Evolutionary conservation across 257 asterid genomes (phyloP).

Genomic region (Vinca minor): DNA sequence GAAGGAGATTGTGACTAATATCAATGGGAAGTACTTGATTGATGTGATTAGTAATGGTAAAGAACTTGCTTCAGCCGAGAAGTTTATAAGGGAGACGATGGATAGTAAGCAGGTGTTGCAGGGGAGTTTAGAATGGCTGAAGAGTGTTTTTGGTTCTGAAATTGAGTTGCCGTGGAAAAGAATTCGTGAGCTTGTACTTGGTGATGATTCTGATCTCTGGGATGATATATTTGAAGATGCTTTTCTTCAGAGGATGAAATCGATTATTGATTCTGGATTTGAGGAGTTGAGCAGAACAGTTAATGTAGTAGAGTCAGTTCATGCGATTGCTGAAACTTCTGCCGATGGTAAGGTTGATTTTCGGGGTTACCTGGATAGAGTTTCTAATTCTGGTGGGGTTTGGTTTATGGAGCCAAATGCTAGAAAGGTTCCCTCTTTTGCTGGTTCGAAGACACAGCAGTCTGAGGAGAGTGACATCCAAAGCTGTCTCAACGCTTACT

Average conservation of each 20-base stretch:
- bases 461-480: constrained; percentile 64
- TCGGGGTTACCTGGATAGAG: constrained; percentile 47
- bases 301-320: constrained; percentile 61
- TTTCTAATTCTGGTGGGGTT: constrained; percentile 63
- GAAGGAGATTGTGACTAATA: constrained; percentile 69
- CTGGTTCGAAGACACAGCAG: constrained; percentile 48
- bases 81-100: constrained; percentile 84
- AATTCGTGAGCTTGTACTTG: constrained; percentile 86
- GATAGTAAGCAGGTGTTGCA: constrained; percentile 81
- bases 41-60: constrained; percentile 75
- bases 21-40: constrained; percentile 67
- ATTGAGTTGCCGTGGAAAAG: constrained; percentile 96
- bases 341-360: constrained; percentile 41
- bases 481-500: constrained; percentile 67
- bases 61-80: constrained; percentile 88
- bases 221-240: constrained; percentile 93
- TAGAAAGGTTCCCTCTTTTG: constrained; percentile 39
- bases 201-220: constrained; percentile 96
- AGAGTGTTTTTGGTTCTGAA: constrained; percentile 95
- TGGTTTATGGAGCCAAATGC: constrained; percentile 78
- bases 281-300: constrained; percentile 57
- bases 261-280: constrained; percentile 58
- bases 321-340: constrained; percentile 39
- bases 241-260: constrained; percentile 88
- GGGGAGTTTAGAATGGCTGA: constrained; percentile 98